Evolutionary conservation across 495 filamentous ascomycete genomes (phyloP).

Genomic region (Peziza echinospora): DNA sequence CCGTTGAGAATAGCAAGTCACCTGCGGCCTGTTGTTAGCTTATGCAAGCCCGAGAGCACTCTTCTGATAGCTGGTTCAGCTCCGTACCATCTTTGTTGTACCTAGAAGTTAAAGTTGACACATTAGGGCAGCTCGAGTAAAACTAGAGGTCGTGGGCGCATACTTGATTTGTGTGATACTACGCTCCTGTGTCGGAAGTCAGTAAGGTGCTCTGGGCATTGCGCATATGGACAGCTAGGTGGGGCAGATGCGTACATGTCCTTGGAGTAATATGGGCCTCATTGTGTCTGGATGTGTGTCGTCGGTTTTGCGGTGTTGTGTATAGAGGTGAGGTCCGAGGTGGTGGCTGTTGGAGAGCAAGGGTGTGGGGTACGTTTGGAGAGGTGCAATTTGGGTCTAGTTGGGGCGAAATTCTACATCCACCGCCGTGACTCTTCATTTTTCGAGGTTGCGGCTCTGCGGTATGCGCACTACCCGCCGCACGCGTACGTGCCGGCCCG

Average conservation of each 20-base stretch:
- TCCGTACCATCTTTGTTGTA: conserved; percentile 55
- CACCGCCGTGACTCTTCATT: no score
- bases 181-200: conserved; percentile 43
- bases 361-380: neutral
- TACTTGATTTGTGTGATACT: conserved; percentile 95
- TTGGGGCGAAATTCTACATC: no score
- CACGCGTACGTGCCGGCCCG: no score
- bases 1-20: conserved; percentile 89
- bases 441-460: no score
- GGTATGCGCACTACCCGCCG: no score
- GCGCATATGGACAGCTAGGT: neutral
- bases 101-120: conserved; percentile 21
- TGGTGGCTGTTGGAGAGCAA: neutral
- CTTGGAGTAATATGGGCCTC: conserved; percentile 86
- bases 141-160: no score
- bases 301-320: neutral
- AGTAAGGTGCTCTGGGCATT: conserved; percentile 9
- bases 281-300: conserved; percentile 30
- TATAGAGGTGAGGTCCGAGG: neutral
- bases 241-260: conserved; percentile 42
- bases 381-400: neutral
- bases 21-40: conserved; percentile 24
- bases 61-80: neutral
- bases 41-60: neutral
- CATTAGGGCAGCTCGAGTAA: neutral